phyloP scores from a whole-genome alignment of 1,284 basidiomycete species.

The Cutaneotrichosporon daszewskae region DNA sequence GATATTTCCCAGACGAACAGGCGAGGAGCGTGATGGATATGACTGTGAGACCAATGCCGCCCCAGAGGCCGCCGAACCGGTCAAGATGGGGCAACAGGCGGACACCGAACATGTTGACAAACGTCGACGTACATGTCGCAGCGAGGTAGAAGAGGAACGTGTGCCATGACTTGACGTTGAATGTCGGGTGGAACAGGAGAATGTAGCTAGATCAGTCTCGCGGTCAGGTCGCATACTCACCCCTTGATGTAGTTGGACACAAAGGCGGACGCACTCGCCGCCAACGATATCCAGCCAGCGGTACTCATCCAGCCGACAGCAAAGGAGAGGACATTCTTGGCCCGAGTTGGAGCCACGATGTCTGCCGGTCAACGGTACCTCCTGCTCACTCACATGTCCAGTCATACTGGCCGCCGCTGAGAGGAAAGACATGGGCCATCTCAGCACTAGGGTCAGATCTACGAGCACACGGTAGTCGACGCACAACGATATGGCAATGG shows the following conservation, averaged over 20 bases:
- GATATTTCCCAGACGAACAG: conserved; percentile 27
- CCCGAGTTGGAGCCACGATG: conserved; percentile 11
- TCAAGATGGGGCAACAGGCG: conserved; percentile 12
- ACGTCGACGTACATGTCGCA: conserved; percentile 1
- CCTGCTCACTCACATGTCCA: conserved; percentile 23
- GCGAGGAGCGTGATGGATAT: conserved; percentile 27
- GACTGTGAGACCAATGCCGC: conserved; percentile 35
- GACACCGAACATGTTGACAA: conserved; percentile 16
- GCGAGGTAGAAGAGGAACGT: conserved; percentile 10
- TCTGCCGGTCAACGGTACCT: conserved; percentile 4
- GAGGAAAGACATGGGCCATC: conserved; percentile 11
- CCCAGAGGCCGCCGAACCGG: conserved; percentile 24
- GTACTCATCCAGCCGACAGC: conserved; percentile 8
- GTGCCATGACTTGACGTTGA: conserved; percentile 5
- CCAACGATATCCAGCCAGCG: conserved; percentile 45
- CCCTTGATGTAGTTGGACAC: conserved; percentile 18
- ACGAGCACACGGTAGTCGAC: background rate
- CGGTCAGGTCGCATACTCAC: conserved; percentile 7
- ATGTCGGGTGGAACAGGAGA: conserved; percentile 8
- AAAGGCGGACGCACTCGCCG: conserved; percentile 17
- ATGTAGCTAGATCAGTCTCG: conserved; percentile 28
- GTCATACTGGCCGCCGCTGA: conserved; percentile 41
- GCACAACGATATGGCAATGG: conserved; percentile 25
- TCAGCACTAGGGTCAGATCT: conserved; percentile 3
- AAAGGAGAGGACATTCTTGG: conserved; percentile 7